These are phyloP conservation scores for Allium cepa DNA, from an alignment of 106 monocot species.

Conservation along the genomic window DNA sequence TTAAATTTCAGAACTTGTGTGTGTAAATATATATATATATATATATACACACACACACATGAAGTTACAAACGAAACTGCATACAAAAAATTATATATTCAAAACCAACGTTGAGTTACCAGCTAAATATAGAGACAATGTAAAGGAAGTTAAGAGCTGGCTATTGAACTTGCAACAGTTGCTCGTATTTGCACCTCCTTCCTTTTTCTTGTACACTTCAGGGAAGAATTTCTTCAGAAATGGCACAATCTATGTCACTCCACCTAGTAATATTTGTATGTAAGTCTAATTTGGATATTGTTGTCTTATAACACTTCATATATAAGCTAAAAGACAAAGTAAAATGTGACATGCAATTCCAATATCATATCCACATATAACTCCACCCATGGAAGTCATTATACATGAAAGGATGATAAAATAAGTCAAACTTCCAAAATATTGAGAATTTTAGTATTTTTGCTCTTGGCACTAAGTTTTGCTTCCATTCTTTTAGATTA, in stretches of 20 bases:
- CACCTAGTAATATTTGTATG: slow-evolving; percentile 11
- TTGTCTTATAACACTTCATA: not conserved
- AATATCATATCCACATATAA: slow-evolving; percentile 16
- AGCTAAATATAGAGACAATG: slow-evolving; percentile 29
- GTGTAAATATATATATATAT: too few relatives aligned
- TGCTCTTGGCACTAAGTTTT: not conserved
- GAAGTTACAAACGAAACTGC: too few relatives aligned
- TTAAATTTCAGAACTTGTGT: too few relatives aligned
- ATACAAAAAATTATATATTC: too few relatives aligned
- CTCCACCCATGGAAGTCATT: slow-evolving; percentile 9
- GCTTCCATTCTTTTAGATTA: slow-evolving; percentile 3
- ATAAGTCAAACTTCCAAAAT: slow-evolving; percentile 4
- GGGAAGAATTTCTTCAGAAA: slow-evolving; percentile 43
- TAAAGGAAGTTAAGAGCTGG: slow-evolving; percentile 26
- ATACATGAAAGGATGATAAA: slow-evolving; percentile 4
- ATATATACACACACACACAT: too few relatives aligned
- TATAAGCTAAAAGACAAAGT: not conserved
- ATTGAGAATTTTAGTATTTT: not conserved
- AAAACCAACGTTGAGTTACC: too few relatives aligned
- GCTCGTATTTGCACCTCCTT: slow-evolving; percentile 13
- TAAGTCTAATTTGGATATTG: too few relatives aligned
- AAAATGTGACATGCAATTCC: slow-evolving; percentile 9
- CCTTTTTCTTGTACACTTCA: slow-evolving; percentile 13
- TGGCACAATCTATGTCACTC: slow-evolving; percentile 25
- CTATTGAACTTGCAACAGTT: slow-evolving; percentile 41